phyloP scores from a whole-genome alignment of 2,329 filamentous ascomycete species.

The Xylaria multiplex region DNA sequence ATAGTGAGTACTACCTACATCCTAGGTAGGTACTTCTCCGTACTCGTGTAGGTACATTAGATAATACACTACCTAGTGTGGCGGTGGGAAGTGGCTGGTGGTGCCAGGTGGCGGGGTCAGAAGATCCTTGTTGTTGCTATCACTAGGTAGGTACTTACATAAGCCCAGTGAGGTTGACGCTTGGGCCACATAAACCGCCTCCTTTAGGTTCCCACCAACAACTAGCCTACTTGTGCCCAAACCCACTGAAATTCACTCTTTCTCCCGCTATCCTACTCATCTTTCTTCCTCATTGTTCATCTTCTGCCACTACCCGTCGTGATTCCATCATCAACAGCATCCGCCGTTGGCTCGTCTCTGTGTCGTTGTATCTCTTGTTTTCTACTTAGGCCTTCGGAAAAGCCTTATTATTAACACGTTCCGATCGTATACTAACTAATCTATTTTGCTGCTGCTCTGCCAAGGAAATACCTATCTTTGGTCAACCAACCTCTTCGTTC shows the following conservation, averaged over 20 bases:
- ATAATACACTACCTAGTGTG: no score
- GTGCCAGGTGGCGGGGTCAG: no score
- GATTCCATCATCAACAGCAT: slow-evolving; percentile 25
- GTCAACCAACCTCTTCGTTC: slow-evolving; percentile 16
- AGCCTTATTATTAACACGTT: slow-evolving; percentile 13
- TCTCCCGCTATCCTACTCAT: slow-evolving; percentile 20
- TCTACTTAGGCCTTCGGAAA: slow-evolving; percentile 4
- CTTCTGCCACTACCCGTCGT: slow-evolving; percentile 19
- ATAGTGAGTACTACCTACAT: no score
- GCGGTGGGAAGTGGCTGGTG: no score
- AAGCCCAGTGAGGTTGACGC: slow-evolving; percentile 8
- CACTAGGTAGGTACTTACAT: not conserved
- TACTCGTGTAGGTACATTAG: not conserved
- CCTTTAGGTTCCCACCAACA: slow-evolving; percentile 4
- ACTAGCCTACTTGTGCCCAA: slow-evolving; percentile 26
- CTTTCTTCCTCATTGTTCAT: slow-evolving; percentile 23
- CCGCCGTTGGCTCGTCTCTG: slow-evolving; percentile 20
- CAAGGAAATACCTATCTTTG: slow-evolving; percentile 10
- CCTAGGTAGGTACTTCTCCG: no score
- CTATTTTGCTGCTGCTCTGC: slow-evolving; percentile 11
- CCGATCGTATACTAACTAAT: slow-evolving; percentile 38
- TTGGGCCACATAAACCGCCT: slow-evolving; percentile 23
- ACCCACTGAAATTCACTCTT: slow-evolving; percentile 31
- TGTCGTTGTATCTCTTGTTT: slow-evolving; percentile 26
- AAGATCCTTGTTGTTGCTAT: no score